Percentiles rank a stretch among this genome's conserved stretches.
These are phyloP conservation scores for Solanum pimpinellifolium DNA, from an alignment of 257 asterid genomes.

Conservation along the genomic window DNA sequence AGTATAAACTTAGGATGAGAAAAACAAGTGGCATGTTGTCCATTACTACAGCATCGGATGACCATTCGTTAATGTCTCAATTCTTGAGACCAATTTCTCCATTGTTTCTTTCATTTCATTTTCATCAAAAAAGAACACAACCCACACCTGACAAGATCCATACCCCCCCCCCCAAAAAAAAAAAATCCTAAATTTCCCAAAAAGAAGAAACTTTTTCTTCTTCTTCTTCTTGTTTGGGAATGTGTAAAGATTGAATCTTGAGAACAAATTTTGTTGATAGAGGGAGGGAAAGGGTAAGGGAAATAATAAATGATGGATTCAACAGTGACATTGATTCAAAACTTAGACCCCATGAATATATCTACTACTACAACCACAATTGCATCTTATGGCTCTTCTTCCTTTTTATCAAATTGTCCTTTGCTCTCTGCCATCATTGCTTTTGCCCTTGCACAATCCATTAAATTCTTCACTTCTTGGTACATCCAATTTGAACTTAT, in stretches of 20 bases:
- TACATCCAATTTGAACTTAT: conserved; percentile 5
- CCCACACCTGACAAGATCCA: neutral
- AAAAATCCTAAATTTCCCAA: neutral
- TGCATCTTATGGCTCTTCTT: conserved; percentile 19
- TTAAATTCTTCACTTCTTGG: conserved; percentile 62
- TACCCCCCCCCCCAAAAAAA: neutral
- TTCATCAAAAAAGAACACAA: neutral
- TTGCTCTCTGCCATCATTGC: conserved; percentile 65
- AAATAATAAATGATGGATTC: conserved; percentile 3
- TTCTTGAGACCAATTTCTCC: neutral
- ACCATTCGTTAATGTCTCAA: neutral
- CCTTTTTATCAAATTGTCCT: conserved; percentile 53
- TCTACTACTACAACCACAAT: conserved; percentile 9
- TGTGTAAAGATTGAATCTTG: neutral
- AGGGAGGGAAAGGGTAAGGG: neutral
- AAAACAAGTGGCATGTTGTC: neutral
- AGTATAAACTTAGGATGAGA: neutral
- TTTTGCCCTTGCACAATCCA: conserved; percentile 63
- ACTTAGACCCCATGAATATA: conserved; percentile 2
- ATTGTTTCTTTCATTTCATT: neutral
- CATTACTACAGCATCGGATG: neutral
- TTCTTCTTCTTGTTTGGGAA: neutral
- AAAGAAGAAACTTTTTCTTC: neutral
- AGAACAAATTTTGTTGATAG: neutral
- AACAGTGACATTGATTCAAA: conserved; percentile 8